Base-by-base conservation (phyloP, 2,329 filamentous ascomycete species). In the Penicillium sp. region DNA sequence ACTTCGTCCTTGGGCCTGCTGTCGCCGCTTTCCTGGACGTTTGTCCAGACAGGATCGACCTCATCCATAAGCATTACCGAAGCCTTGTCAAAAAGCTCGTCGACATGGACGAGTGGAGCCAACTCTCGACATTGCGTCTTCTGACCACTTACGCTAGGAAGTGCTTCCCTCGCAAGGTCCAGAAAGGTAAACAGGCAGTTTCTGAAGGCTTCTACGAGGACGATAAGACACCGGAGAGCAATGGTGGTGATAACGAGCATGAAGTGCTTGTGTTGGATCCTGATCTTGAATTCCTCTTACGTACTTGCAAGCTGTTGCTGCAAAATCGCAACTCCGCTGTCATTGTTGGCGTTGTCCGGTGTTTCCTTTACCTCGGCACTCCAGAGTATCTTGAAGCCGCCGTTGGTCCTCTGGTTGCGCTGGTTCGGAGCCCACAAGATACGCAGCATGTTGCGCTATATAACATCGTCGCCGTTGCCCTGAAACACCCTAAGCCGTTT, bases 51-150 rank as follows among this genome's bases (percentile, higher is more conserved):
- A 77, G 86, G 47, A 78, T 95, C 56, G 90, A 96, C 65, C 73
- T 98, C 52, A 83, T 98, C 58, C 93, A 98, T 69, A 83, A 85
- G 57, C 86, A 95, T 65, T 98, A 97, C 70, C 82, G 88, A 44
- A 77, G 80, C 32, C 73, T 98, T 55, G 83, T 95, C 55, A 87
- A 83, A 67, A 95, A 96, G 74, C 73, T 97, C 45, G 88, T 96
- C 22, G 93, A 98, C 65, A 98, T 98, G 93, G 93, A 98, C 63
- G 93, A 98, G 71, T 98, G 93, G 93, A 87, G 89, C 37, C 93
- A 98, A 70, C 69, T 97, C 47, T 85, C 88, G 2, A 87, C 87
- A 3, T 65, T 98, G 59, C 80, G 83, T 33, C 74, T 98, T 56
- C 83, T 97, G 81, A 84, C 85, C 1, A 74, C 83, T 21, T 98